Conservation (phyloP, 2,329 filamentous ascomycete genomes). For the Cladobotryum mycophilum region DNA sequence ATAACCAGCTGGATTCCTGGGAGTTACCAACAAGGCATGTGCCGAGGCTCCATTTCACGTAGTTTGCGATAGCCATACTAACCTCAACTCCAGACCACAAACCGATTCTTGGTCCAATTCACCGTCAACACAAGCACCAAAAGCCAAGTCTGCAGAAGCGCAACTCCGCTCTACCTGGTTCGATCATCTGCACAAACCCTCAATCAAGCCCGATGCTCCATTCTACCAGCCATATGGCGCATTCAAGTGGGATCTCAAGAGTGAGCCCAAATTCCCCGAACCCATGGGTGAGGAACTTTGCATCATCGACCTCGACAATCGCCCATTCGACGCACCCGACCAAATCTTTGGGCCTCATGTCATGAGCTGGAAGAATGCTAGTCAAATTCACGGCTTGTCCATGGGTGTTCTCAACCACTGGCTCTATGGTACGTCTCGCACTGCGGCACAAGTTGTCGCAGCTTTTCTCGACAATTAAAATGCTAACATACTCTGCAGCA, state of each 20-base stretch:
- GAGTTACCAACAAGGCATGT: slow-evolving; percentile 17
- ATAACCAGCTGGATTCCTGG: slow-evolving; percentile 27
- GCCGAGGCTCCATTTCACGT: background rate
- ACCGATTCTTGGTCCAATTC: background rate
- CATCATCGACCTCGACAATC: slow-evolving; percentile 41
- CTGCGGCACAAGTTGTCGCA: too few relatives aligned
- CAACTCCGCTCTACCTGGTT: slow-evolving; percentile 27
- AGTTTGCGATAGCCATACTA: background rate
- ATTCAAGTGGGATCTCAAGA: slow-evolving; percentile 25
- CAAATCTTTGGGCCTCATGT: slow-evolving; percentile 28
- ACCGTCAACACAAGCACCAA: slow-evolving; percentile 6
- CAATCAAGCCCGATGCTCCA: slow-evolving; percentile 19
- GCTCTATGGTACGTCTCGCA: slow-evolving; percentile 30
- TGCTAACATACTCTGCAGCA: slow-evolving; percentile 20
- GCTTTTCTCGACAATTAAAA: background rate
- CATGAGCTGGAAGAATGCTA: slow-evolving; percentile 31
- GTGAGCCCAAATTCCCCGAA: slow-evolving; percentile 26
- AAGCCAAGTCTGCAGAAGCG: slow-evolving; percentile 10
- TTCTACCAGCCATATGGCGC: slow-evolving; percentile 27
- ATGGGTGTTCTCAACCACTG: slow-evolving; percentile 39
- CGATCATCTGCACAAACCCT: slow-evolving; percentile 25
- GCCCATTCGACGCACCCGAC: slow-evolving; percentile 29
- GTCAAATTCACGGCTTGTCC: slow-evolving; percentile 31
- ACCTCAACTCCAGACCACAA: background rate
- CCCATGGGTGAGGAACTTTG: slow-evolving; percentile 34